Evolutionary conservation across 306 rosid species (phyloP).

Genomic region (Lathyrus tuberosus): DNA sequence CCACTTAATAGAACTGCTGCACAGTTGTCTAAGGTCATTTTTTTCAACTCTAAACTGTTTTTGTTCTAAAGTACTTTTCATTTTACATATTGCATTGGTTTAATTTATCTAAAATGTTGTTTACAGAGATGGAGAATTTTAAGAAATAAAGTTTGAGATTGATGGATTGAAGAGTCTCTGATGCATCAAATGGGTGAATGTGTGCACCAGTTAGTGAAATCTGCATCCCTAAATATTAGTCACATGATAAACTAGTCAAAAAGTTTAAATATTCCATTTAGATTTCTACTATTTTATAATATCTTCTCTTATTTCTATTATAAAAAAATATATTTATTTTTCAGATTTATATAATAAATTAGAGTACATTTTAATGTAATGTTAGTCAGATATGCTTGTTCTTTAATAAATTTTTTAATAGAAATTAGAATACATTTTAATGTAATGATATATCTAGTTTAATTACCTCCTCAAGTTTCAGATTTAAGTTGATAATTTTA

Average conservation of each 20-base stretch:
- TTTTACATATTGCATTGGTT: constrained; percentile 38
- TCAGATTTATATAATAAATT: too few relatives aligned
- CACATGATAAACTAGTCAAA: constrained; percentile 49
- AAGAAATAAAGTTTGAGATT: constrained; percentile 43
- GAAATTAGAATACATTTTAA: neutral
- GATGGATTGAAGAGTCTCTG: too few relatives aligned
- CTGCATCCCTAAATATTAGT: constrained; percentile 46
- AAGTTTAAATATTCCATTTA: constrained; percentile 35
- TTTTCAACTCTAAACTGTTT: constrained; percentile 25
- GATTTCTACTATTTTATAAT: neutral
- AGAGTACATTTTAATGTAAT: too few relatives aligned
- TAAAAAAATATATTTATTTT: too few relatives aligned
- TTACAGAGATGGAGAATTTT: constrained; percentile 80
- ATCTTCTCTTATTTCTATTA: neutral
- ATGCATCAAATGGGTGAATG: too few relatives aligned
- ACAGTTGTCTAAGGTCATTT: constrained; percentile 71
- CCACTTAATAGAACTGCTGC: constrained; percentile 57
- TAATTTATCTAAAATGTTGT: constrained; percentile 23
- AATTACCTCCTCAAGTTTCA: too few relatives aligned
- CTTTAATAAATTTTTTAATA: too few relatives aligned
- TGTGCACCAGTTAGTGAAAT: too few relatives aligned
- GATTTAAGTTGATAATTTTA: neutral
- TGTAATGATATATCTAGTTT: neutral
- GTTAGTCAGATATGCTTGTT: too few relatives aligned
- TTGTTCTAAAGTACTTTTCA: constrained; percentile 17